Conservation (phyloP, 495 filamentous ascomycete species). For the Aspergillus leporis region DNA sequence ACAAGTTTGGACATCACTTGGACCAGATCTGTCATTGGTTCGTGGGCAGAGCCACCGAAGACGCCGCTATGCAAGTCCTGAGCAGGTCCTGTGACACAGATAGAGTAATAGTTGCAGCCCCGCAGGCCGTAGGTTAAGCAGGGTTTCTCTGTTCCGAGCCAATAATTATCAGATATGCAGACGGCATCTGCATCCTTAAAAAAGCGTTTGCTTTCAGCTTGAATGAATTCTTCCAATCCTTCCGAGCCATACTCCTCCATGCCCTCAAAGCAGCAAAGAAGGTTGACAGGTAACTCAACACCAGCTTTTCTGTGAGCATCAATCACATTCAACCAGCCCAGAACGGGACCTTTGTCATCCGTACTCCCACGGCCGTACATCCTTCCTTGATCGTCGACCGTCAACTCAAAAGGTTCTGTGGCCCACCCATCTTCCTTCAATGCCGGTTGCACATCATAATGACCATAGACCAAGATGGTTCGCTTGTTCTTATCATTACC, state of each 20-base stretch:
- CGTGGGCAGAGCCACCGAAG: conserved; percentile 92
- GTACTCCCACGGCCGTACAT: conserved; percentile 97
- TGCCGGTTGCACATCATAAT: conserved; percentile 98
- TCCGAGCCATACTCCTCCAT: conserved; percentile 99
- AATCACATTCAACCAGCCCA: conserved; percentile 97
- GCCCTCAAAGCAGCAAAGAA: conserved; percentile 99
- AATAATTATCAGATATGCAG: conserved; percentile 99
- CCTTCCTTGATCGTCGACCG: conserved; percentile 81
- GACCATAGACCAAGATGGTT: conserved; percentile 94
- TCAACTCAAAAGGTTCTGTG: conserved; percentile 90
- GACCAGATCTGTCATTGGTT: conserved; percentile 96
- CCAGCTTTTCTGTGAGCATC: conserved; percentile 95
- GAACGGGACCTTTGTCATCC: conserved; percentile 96
- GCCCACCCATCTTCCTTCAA: conserved; percentile 93
- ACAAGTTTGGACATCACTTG: conserved; percentile 79
- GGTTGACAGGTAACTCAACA: conserved; percentile 92
- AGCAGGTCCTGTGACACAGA: conserved; percentile 84
- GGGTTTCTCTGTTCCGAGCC: conserved; percentile 97
- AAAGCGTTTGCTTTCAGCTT: conserved; percentile 81
- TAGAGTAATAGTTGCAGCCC: conserved; percentile 93
- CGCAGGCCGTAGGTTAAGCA: conserved; percentile 98
- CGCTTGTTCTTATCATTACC: conserved; percentile 88
- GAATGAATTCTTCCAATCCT: conserved; percentile 92
- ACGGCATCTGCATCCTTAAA: conserved; percentile 95
- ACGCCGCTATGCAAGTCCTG: conserved; percentile 96